A percentile compares a stretch with the other conserved stretches of the same genome.
Conservation (phyloP, 1,139 yeast genomes). For the Suhomyces bolitotheri region DNA sequence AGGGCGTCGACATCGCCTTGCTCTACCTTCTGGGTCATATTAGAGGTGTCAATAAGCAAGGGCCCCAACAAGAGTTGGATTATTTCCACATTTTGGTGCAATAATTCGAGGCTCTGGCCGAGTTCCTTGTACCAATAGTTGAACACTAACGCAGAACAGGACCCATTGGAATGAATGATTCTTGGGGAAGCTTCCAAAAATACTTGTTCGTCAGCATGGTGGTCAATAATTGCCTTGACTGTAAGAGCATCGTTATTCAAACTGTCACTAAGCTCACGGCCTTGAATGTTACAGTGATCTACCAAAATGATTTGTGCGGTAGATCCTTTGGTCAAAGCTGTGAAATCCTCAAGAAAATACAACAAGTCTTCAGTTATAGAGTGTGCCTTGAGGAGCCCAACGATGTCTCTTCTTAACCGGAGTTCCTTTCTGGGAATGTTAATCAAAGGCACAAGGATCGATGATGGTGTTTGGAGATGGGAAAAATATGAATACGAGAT, state of each 20-base stretch:
- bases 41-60: constrained; percentile 68
- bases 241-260: constrained; percentile 25
- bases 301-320: constrained; percentile 55
- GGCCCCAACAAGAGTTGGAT: constrained; percentile 63
- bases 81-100: constrained; percentile 31
- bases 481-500: constrained; percentile 66
- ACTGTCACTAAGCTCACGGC: constrained; percentile 33
- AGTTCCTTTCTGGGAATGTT: constrained; percentile 72
- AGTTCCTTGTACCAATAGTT: constrained; percentile 52
- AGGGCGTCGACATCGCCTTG: constrained; percentile 52
- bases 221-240: constrained; percentile 74
- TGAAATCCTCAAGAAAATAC: constrained; percentile 66
- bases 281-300: constrained; percentile 79
- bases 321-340: constrained; percentile 18
- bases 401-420: constrained; percentile 68
- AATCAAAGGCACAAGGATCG: constrained; percentile 59
- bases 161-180: constrained; percentile 62
- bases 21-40: constrained; percentile 60
- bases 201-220: constrained; percentile 72
- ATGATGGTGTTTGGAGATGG: constrained; percentile 24
- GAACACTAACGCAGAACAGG: constrained; percentile 75
- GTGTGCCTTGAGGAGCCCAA: constrained; percentile 49
- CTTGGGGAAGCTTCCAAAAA: constrained; percentile 56
- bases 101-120: constrained; percentile 18
- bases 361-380: constrained; percentile 51